Evolutionary conservation across 2,329 filamentous ascomycete genomes (phyloP).

Genomic region (Hymenoscyphus infarciens): DNA sequence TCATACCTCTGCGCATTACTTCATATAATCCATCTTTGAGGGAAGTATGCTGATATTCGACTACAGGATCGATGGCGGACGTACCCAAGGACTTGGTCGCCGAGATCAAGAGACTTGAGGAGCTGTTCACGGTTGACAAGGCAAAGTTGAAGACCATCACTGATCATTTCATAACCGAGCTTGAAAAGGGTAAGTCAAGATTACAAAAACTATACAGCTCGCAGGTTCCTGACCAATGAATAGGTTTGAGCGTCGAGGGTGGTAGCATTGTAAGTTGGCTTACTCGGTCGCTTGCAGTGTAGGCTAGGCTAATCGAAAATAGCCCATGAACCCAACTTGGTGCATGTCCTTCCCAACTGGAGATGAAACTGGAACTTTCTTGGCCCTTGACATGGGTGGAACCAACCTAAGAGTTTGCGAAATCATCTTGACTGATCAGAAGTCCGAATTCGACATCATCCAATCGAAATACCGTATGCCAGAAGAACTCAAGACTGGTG

Average conservation of each 20-base stretch:
- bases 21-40: background rate
- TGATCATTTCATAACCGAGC: constrained; percentile 82
- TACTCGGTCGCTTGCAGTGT: background rate
- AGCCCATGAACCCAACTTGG: constrained; percentile 99
- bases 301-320: constrained; percentile 20
- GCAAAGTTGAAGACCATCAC: constrained; percentile 86
- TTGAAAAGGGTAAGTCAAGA: constrained; percentile 81
- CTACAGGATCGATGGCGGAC: constrained; percentile 80
- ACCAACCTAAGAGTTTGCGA: constrained; percentile 95
- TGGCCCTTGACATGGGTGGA: constrained; percentile 93
- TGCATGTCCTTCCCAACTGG: constrained; percentile 87
- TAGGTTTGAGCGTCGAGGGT: constrained; percentile 79
- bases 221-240: too few relatives aligned
- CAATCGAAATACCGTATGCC: constrained; percentile 97
- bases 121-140: constrained; percentile 73
- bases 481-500: constrained; percentile 83
- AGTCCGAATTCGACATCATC: constrained; percentile 89
- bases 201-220: too few relatives aligned
- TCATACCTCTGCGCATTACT: background rate
- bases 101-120: constrained; percentile 81
- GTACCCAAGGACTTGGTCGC: constrained; percentile 77
- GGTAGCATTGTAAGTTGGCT: constrained; percentile 76
- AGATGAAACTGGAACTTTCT: constrained; percentile 79
- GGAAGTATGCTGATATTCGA: constrained; percentile 20
- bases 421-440: constrained; percentile 80